phyloP scores from a whole-genome alignment of 441 rosid species.

The Mallotus repandus region DNA sequence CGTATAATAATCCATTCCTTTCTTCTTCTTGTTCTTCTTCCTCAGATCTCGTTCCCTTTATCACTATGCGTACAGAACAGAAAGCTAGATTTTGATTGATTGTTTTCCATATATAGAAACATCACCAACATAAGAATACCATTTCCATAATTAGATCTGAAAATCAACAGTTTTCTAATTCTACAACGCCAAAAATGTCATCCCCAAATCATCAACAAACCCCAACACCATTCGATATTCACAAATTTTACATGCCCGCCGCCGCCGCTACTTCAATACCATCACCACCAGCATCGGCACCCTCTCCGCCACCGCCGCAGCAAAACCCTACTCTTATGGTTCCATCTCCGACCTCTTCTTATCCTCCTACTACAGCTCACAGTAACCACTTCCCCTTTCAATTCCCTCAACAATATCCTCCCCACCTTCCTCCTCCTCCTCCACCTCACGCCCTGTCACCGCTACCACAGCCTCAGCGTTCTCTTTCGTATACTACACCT shows the following conservation, averaged over 20 bases:
- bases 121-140: not conserved
- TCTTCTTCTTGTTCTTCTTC: too few relatives aligned
- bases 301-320: not conserved
- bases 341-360: slow-evolving; percentile 46
- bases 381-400: slow-evolving; percentile 29
- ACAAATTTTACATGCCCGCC: slow-evolving; percentile 34
- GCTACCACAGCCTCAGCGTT: slow-evolving; percentile 27
- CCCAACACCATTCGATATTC: slow-evolving; percentile 31
- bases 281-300: slow-evolving; percentile 17
- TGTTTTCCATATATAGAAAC: not conserved
- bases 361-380: slow-evolving; percentile 40
- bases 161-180: not conserved
- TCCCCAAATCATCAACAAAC: slow-evolving; percentile 34
- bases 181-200: slow-evolving; percentile 4
- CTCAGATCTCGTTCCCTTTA: too few relatives aligned
- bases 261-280: slow-evolving; percentile 12
- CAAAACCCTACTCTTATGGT: slow-evolving; percentile 16
- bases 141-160: slow-evolving; percentile 8
- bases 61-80: too few relatives aligned
- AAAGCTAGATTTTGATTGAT: too few relatives aligned
- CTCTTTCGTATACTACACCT: slow-evolving; percentile 50
- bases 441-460: slow-evolving; percentile 7
- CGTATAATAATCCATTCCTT: too few relatives aligned
- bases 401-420: slow-evolving; percentile 15
- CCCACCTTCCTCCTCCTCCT: slow-evolving; percentile 10